Evolutionary conservation across 495 filamentous ascomycete species (phyloP).

Genomic region (Niebla homalea): DNA sequence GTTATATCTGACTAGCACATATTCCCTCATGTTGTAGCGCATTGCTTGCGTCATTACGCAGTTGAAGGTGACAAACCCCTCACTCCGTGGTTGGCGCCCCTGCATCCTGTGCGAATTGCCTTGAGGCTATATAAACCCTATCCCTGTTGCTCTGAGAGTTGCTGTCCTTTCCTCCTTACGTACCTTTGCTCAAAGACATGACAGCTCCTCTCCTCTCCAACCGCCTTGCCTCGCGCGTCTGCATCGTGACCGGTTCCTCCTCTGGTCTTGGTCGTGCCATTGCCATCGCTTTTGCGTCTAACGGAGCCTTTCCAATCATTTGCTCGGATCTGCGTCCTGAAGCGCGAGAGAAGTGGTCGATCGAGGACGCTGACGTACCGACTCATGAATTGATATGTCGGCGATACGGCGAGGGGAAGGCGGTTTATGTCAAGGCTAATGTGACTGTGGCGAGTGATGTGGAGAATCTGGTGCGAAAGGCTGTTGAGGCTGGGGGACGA

Average conservation of each 20-base stretch:
- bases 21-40: too few species aligned
- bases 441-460: constrained; percentile 29
- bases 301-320: constrained; percentile 29
- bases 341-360: background rate
- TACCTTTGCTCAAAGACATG: background rate
- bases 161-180: too few species aligned
- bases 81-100: too few species aligned
- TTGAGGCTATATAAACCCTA: too few species aligned
- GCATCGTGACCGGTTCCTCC: constrained; percentile 35
- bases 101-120: too few species aligned
- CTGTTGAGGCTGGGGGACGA: constrained; percentile 30
- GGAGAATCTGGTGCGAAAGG: constrained; percentile 23
- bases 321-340: constrained; percentile 4
- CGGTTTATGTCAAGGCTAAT: constrained; percentile 34
- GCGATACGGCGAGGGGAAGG: constrained; percentile 22
- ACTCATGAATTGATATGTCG: constrained; percentile 30
- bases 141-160: too few species aligned
- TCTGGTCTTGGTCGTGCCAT: constrained; percentile 35
- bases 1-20: too few species aligned
- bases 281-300: constrained; percentile 26
- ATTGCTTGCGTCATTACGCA: too few species aligned
- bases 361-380: constrained; percentile 9
- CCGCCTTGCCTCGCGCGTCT: constrained; percentile 24
- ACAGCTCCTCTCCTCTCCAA: background rate
- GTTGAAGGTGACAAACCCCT: too few species aligned